Conservation (phyloP, 2,329 filamentous ascomycete genomes). For the Aspergillus sp. region DNA sequence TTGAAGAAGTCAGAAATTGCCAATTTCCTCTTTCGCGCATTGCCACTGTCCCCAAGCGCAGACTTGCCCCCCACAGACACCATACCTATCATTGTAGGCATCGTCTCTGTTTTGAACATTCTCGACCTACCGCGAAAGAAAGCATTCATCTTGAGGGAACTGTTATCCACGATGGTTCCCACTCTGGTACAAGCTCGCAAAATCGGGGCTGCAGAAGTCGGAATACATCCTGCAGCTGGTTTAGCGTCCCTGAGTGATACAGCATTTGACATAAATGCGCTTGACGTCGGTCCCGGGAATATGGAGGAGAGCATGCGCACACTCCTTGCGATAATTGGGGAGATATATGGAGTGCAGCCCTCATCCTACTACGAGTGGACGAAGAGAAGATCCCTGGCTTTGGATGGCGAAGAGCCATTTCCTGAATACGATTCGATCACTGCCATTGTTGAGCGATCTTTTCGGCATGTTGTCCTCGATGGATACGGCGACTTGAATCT, state of each 20-base stretch:
- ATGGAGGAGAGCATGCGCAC: slow-evolving; percentile 42
- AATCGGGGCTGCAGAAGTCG: slow-evolving; percentile 89
- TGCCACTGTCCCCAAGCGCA: slow-evolving; percentile 60
- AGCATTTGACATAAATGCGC: slow-evolving; percentile 42
- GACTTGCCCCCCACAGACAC: slow-evolving; percentile 72
- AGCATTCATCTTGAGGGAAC: slow-evolving; percentile 81
- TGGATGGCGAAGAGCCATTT: slow-evolving; percentile 13
- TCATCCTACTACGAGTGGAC: slow-evolving; percentile 34
- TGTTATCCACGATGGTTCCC: slow-evolving; percentile 77
- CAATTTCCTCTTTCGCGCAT: slow-evolving; percentile 64
- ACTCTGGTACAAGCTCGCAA: slow-evolving; percentile 89
- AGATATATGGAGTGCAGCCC: slow-evolving; percentile 40
- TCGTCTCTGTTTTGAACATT: slow-evolving; percentile 77
- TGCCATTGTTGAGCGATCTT: slow-evolving; percentile 43
- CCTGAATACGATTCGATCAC: slow-evolving; percentile 34
- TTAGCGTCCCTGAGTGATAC: slow-evolving; percentile 67
- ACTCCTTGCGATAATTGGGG: slow-evolving; percentile 37
- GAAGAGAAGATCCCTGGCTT: slow-evolving; percentile 23
- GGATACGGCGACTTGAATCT: slow-evolving; percentile 73
- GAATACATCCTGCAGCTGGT: slow-evolving; percentile 89
- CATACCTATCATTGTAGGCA: slow-evolving; percentile 76
- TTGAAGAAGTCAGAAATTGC: slow-evolving; percentile 61
- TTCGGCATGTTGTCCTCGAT: slow-evolving; percentile 45
- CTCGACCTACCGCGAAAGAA: slow-evolving; percentile 85
- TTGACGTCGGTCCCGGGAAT: slow-evolving; percentile 40